Percentiles rank a stretch among this genome's conserved stretches.
These are phyloP conservation scores for Diplodia mutila DNA, from an alignment of 2,329 filamentous ascomycete genomes.

Conservation along the genomic window DNA sequence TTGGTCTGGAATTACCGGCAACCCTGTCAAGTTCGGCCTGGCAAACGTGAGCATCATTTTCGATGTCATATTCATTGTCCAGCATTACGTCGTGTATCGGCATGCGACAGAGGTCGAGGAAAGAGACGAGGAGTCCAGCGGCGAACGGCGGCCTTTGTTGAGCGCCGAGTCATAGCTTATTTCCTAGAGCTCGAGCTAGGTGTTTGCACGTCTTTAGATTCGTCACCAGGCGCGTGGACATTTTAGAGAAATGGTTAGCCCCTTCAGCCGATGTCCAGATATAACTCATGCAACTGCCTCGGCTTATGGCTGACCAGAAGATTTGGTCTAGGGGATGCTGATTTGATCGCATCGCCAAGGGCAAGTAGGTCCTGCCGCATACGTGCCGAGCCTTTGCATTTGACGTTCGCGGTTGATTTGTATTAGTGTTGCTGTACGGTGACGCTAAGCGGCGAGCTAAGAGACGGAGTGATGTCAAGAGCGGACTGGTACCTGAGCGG, in stretches of 20 bases:
- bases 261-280: background rate
- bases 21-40: slow-evolving; percentile 86
- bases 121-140: slow-evolving; percentile 32
- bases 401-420: background rate
- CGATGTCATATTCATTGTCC: slow-evolving; percentile 81
- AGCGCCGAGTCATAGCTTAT: background rate
- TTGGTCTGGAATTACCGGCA: slow-evolving; percentile 89
- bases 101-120: slow-evolving; percentile 34
- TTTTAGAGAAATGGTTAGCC: background rate
- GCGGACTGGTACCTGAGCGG: background rate
- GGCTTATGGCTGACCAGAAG: background rate
- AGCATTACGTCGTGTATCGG: slow-evolving; percentile 83
- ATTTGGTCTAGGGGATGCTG: background rate
- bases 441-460: slow-evolving; percentile 1
- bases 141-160: slow-evolving; percentile 1
- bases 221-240: background rate
- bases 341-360: background rate
- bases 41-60: slow-evolving; percentile 86
- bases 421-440: background rate
- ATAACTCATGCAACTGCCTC: background rate
- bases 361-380: background rate
- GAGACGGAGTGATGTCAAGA: background rate
- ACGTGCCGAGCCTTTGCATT: background rate
- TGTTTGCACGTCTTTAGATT: background rate
- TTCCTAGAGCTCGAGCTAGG: background rate